Percentiles rank a stretch among this genome's conserved stretches.
Evolutionary conservation across 2,329 filamentous ascomycete genomes (phyloP).

Genomic region (Geosmithia putterillii): DNA sequence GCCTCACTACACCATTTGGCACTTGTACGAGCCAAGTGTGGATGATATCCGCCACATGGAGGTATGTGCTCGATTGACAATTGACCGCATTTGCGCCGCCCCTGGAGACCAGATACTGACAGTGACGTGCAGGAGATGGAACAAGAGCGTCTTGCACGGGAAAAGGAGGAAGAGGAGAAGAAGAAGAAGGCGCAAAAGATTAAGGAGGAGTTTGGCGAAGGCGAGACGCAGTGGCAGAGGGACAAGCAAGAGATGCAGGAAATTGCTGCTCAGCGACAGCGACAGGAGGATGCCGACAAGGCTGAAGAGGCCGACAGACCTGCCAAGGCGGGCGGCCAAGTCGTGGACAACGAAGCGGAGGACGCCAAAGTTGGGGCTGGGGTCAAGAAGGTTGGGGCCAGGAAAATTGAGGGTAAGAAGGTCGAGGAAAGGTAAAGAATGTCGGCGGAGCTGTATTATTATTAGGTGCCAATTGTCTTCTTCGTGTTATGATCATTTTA

Average conservation of each 20-base stretch:
- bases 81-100: not conserved
- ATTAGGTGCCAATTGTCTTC: not conserved
- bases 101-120: not conserved
- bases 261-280: not conserved
- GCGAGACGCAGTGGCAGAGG: conserved; percentile 74
- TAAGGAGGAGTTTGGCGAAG: conserved; percentile 67
- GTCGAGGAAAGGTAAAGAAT: not conserved
- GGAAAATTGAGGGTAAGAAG: not conserved
- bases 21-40: conserved; percentile 97
- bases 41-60: conserved; percentile 98
- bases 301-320: conserved; percentile 5
- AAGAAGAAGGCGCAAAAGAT: conserved; percentile 72
- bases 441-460: not conserved
- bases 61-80: conserved; percentile 24
- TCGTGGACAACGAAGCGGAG: not conserved
- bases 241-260: conserved; percentile 62
- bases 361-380: not conserved
- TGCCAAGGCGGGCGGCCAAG: conserved; percentile 1
- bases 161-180: conserved; percentile 55
- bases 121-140: conserved; percentile 67
- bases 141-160: conserved; percentile 64
- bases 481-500: not conserved
- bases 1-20: conserved; percentile 98
- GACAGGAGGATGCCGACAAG: not conserved
- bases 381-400: too few species aligned